These are phyloP conservation scores for Cystobasidium pallidum DNA, from an alignment of 1,284 basidiomycete species.

Conservation along the genomic window DNA sequence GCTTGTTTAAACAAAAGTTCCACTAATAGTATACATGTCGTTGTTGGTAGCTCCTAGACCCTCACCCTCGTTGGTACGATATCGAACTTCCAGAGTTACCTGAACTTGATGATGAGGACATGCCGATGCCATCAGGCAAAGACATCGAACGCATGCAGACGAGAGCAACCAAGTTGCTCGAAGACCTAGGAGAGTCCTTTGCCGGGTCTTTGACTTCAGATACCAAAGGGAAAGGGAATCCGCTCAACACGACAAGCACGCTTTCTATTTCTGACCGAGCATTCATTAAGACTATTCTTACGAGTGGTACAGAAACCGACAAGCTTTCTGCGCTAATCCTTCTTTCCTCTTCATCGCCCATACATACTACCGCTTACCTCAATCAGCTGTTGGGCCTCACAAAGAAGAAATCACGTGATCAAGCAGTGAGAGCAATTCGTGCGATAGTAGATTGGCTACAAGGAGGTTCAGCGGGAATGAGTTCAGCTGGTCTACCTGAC, in stretches of 20 bases:
- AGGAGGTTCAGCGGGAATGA: constrained; percentile 73
- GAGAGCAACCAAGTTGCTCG: constrained; percentile 48
- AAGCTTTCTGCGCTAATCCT: constrained; percentile 89
- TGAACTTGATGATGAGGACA: constrained; percentile 57
- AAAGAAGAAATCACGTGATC: constrained; percentile 84
- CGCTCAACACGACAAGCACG: constrained; percentile 52
- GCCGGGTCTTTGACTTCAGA: constrained; percentile 49
- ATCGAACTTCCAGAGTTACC: constrained; percentile 58
- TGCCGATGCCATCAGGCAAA: constrained; percentile 54
- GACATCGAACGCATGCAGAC: constrained; percentile 44
- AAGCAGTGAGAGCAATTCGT: constrained; percentile 83
- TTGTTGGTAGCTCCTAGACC: constrained; percentile 61
- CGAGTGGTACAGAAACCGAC: constrained; percentile 88
- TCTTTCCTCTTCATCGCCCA: constrained; percentile 83
- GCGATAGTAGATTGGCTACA: constrained; percentile 95
- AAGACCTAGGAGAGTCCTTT: constrained; percentile 48
- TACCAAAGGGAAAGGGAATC: constrained; percentile 26
- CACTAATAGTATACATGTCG: not conserved
- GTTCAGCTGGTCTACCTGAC: constrained; percentile 59
- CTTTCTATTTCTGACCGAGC: constrained; percentile 67
- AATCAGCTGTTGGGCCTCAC: constrained; percentile 73
- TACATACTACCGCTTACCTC: constrained; percentile 71
- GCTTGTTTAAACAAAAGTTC: no score
- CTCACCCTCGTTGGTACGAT: constrained; percentile 67
- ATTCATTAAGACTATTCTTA: constrained; percentile 81